Conservation (phyloP, 2,329 filamentous ascomycete species). For the Aulographum hederae region DNA sequence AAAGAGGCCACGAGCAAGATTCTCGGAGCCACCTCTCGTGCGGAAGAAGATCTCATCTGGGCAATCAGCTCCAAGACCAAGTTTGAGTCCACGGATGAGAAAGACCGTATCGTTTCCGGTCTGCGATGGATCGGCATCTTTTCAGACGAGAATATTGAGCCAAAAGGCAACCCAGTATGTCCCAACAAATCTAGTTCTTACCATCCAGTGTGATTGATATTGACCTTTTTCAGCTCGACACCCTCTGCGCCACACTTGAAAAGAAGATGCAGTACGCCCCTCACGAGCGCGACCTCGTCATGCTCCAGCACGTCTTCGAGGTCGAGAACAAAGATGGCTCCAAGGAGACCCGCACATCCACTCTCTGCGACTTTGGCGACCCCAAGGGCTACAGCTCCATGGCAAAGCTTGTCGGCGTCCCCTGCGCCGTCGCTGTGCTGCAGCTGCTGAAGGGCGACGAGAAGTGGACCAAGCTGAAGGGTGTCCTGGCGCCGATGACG, state of each 20-base stretch:
- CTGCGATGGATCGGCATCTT: slow-evolving; percentile 56
- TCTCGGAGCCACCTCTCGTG: slow-evolving; percentile 46
- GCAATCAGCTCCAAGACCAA: slow-evolving; percentile 59
- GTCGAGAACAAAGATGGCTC: slow-evolving; percentile 68
- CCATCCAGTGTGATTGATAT: too few relatives aligned
- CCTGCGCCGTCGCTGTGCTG: slow-evolving; percentile 51
- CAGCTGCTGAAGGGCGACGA: slow-evolving; percentile 50
- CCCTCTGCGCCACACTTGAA: slow-evolving; percentile 76
- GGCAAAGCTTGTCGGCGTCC: slow-evolving; percentile 65
- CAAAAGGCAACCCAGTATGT: slow-evolving; percentile 64
- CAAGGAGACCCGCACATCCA: slow-evolving; percentile 61
- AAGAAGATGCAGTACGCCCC: slow-evolving; percentile 79
- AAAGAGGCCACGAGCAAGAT: slow-evolving; percentile 69
- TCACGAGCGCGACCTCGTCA: slow-evolving; percentile 68
- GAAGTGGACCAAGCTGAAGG: slow-evolving; percentile 48
- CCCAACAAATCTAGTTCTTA: too few relatives aligned
- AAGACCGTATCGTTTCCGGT: slow-evolving; percentile 50
- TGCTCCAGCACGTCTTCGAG: slow-evolving; percentile 66
- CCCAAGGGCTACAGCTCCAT: slow-evolving; percentile 66
- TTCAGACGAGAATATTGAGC: slow-evolving; percentile 48
- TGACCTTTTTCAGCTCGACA: too few relatives aligned
- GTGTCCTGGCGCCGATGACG: slow-evolving; percentile 61
- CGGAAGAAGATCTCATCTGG: slow-evolving; percentile 50
- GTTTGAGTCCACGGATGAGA: slow-evolving; percentile 46
- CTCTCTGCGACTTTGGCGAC: slow-evolving; percentile 66